These are phyloP conservation scores for Saraca asoca DNA, from an alignment of 331 rosid genomes.

Conservation along the genomic window DNA sequence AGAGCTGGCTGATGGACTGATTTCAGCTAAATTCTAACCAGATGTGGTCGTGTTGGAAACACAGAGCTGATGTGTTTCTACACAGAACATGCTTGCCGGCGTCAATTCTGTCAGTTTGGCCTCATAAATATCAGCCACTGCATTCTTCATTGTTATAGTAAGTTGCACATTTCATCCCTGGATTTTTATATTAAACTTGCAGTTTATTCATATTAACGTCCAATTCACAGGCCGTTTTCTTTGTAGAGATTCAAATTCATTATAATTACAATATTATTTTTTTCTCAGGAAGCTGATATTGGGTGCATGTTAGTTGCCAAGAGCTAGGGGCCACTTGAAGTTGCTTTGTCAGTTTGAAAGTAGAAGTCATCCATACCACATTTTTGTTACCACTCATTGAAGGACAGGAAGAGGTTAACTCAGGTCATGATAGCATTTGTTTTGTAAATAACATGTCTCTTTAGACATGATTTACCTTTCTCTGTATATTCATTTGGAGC, in stretches of 20 bases:
- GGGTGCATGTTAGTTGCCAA: conserved; percentile 23
- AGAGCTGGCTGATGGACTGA: conserved; percentile 29
- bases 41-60: conserved; percentile 28
- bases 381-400: conserved; percentile 12
- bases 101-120: conserved; percentile 31
- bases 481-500: conserved; percentile 33
- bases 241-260: too few relatives aligned
- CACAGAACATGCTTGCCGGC: conserved; percentile 23
- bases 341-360: neutral
- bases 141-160: conserved; percentile 31
- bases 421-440: conserved; percentile 14
- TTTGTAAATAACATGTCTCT: conserved; percentile 33
- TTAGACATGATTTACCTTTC: conserved; percentile 8
- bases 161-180: conserved; percentile 9
- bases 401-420: conserved; percentile 30
- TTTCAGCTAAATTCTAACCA: conserved; percentile 13
- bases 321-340: neutral
- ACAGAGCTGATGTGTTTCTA: conserved; percentile 22
- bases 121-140: conserved; percentile 23
- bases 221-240: too few relatives aligned
- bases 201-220: too few relatives aligned
- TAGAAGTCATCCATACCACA: conserved; percentile 4
- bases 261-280: neutral
- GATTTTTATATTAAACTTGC: too few relatives aligned
- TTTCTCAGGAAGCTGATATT: conserved; percentile 28